Base-by-base conservation (phyloP, 2,329 filamentous ascomycete species). In the Ambrosiella cleistominuta region DNA sequence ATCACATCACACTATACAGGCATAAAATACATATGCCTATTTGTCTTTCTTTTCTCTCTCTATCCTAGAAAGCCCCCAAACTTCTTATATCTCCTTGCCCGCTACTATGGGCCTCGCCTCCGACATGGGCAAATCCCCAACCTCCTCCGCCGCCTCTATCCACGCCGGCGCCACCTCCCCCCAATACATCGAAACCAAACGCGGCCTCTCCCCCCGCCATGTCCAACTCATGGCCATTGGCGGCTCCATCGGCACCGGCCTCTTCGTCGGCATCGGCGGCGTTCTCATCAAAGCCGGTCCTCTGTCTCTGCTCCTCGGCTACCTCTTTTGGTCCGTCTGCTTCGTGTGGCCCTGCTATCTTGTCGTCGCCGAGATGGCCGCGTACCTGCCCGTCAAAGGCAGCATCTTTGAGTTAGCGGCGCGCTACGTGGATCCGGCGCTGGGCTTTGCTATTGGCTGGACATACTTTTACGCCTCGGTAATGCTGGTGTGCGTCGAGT, bases 391-490 rank as follows among this genome's bases (percentile, higher is more conserved):
- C 2, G 68, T 80, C 55, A 71, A 75, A 39, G 72, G 76, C 50
- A 74, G 75, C 13, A 75, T 80, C 49, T 77, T 78, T 45, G 75
- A 79, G 62, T 73, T 78, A 54, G 75, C 74, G 58, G 71, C 69
- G 13, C 73, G 77, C 15, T 81, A 76, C 62, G 72, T 78, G 37
- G 78, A 82, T 63, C 75, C 76, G 1, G 75, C 75, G 12, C 67
- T 82, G 40, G 79, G 78, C 11, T 81, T 81, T 62, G 74, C 74
- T 54, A 71, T 76, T 65, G 74, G 72, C 9, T 75, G 73, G 72
- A 75, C 72, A n/a, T 75, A 75, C 60, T 75, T 74, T 64, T 74
- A 72, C 62, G 70, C 71, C 1, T 70, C 72, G 37, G 66, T 69
- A 27, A 74, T 74, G 68, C 67, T 74, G 35, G 69, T 75, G 5